phyloP scores from a whole-genome alignment of 768 basidiomycete species.

The Boletus bicolor region DNA sequence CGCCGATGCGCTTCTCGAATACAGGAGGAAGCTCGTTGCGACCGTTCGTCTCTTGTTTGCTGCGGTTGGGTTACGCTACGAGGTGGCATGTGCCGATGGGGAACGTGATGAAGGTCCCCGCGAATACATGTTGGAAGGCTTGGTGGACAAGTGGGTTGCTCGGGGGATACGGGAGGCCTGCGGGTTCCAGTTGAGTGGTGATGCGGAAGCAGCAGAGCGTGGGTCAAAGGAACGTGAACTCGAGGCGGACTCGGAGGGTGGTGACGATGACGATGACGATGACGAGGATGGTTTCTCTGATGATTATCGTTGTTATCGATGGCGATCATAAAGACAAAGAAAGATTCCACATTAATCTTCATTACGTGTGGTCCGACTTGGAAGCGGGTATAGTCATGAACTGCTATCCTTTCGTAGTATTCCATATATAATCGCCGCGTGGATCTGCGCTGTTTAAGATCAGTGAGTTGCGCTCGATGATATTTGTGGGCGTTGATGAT shows the following conservation, averaged over 20 bases:
- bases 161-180: constrained; percentile 13
- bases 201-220: neutral
- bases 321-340: neutral
- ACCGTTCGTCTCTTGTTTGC: constrained; percentile 11
- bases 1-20: neutral
- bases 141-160: constrained; percentile 13
- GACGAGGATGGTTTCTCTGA: neutral
- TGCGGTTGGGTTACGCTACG: constrained; percentile 1
- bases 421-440: too few relatives aligned
- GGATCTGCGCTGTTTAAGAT: too few relatives aligned
- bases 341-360: too few relatives aligned
- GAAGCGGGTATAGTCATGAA: too few relatives aligned
- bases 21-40: constrained; percentile 4
- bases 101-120: neutral
- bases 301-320: neutral
- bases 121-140: constrained; percentile 6
- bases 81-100: constrained; percentile 10
- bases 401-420: too few relatives aligned
- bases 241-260: neutral
- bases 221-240: neutral
- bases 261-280: neutral
- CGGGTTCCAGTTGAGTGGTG: constrained; percentile 7
- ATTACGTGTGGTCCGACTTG: too few relatives aligned
- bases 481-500: too few relatives aligned
- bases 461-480: too few relatives aligned